These are phyloP conservation scores for Quercus gilva DNA, from an alignment of 306 rosid genomes.

Conservation along the genomic window DNA sequence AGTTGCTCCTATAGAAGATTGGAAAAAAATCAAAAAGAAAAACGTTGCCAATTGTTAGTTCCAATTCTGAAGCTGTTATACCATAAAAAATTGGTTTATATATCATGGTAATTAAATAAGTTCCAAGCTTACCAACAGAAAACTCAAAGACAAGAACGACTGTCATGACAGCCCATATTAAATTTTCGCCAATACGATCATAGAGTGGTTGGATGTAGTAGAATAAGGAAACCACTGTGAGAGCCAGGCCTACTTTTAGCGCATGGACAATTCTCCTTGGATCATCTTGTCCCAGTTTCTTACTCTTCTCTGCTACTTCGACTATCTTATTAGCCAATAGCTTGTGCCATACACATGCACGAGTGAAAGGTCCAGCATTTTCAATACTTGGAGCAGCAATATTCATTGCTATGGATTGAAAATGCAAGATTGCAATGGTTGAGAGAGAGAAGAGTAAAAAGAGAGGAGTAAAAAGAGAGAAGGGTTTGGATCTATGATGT, in stretches of 20 bases:
- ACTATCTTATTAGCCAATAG: neutral
- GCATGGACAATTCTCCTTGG: slow-evolving; percentile 28
- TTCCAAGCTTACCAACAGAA: slow-evolving; percentile 18
- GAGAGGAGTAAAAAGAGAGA: too few relatives aligned
- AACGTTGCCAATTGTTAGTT: too few relatives aligned
- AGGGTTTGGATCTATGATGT: too few relatives aligned
- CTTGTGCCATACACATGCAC: neutral
- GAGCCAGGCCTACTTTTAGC: slow-evolving; percentile 31
- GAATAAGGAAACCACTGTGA: slow-evolving; percentile 19
- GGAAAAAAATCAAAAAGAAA: neutral
- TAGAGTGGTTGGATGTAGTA: slow-evolving; percentile 23
- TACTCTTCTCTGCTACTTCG: neutral
- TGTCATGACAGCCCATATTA: slow-evolving; percentile 30
- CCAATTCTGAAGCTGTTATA: too few relatives aligned
- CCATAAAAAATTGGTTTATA: neutral
- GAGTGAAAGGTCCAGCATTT: neutral
- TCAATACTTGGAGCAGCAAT: neutral
- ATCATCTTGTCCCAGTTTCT: slow-evolving; percentile 33
- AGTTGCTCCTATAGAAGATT: slow-evolving; percentile 33
- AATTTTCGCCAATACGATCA: slow-evolving; percentile 8
- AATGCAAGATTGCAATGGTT: neutral
- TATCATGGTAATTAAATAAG: too few relatives aligned
- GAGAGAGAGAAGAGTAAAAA: too few relatives aligned
- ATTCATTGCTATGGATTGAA: neutral
- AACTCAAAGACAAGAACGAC: slow-evolving; percentile 25